Percentiles rank a stretch among this genome's conserved stretches.
These are phyloP conservation scores for Epichloe elymi DNA, from an alignment of 2,329 filamentous ascomycete species.

Conservation along the genomic window DNA sequence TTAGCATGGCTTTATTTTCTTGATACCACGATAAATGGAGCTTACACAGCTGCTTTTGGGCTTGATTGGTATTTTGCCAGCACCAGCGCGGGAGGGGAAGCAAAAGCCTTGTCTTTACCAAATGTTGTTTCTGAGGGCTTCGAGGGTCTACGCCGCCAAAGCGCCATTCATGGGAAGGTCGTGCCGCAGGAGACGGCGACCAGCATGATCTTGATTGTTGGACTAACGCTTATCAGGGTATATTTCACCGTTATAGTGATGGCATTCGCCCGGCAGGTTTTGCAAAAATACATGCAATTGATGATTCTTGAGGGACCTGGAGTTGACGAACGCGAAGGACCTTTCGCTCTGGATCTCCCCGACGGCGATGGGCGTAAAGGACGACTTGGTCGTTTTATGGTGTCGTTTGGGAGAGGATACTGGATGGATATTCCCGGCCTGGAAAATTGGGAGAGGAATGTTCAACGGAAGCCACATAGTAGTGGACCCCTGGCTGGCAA, in stretches of 20 bases:
- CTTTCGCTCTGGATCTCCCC: conserved; percentile 54
- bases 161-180: conserved; percentile 20
- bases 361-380: conserved; percentile 71
- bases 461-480: conserved; percentile 41
- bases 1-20: conserved; percentile 78
- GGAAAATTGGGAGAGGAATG: conserved; percentile 54
- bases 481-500: conserved; percentile 20
- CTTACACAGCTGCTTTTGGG: conserved; percentile 72
- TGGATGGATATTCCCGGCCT: conserved; percentile 63
- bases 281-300: conserved; percentile 48
- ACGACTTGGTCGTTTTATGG: conserved; percentile 64
- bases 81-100: conserved; percentile 28
- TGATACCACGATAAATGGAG: conserved; percentile 69
- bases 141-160: conserved; percentile 20
- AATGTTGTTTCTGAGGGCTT: conserved; percentile 20
- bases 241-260: conserved; percentile 81
- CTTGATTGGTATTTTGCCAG: conserved; percentile 71
- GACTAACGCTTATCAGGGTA: conserved; percentile 60
- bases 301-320: conserved; percentile 35
- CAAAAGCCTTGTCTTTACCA: conserved; percentile 11
- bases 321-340: conserved; percentile 42
- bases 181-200: conserved; percentile 49
- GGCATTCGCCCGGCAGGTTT: conserved; percentile 64
- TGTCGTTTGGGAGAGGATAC: conserved; percentile 59
- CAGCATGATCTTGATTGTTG: conserved; percentile 63